phyloP scores from a whole-genome alignment of 768 basidiomycete genomes.

The Leccinum sublutescens region DNA sequence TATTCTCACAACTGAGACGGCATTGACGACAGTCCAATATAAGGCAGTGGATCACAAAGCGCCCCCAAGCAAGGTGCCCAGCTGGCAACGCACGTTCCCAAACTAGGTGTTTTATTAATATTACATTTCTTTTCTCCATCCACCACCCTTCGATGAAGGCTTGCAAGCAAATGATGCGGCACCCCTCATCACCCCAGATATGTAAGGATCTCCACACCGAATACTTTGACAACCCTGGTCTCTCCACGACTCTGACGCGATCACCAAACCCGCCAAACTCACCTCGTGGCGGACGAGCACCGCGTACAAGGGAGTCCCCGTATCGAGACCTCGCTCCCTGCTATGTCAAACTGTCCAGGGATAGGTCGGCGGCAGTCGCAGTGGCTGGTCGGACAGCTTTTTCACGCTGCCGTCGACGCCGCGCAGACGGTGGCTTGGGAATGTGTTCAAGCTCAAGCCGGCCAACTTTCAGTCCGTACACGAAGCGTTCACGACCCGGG shows the following conservation, averaged over 20 bases:
- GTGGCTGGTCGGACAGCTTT: conserved; percentile 39
- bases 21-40: too few relatives aligned
- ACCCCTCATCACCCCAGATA: conserved; percentile 80
- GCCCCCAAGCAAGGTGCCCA: too few relatives aligned
- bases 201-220: conserved; percentile 91
- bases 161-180: conserved; percentile 40
- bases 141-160: conserved; percentile 52
- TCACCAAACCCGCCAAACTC: conserved; percentile 54
- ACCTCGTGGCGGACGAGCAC: conserved; percentile 69
- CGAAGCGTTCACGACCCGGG: too few relatives aligned
- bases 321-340: conserved; percentile 57
- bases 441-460: too few relatives aligned
- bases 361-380: conserved; percentile 33
- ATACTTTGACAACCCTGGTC: conserved; percentile 56
- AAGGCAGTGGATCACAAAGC: too few relatives aligned
- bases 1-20: too few relatives aligned
- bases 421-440: too few relatives aligned
- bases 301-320: conserved; percentile 72
- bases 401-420: too few relatives aligned
- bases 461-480: too few relatives aligned
- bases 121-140: conserved; percentile 77
- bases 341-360: neutral
- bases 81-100: too few relatives aligned
- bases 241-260: conserved; percentile 22
- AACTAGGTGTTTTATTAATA: conserved; percentile 60